Evolutionary conservation across 176 grass and related monocot genomes (phyloP).

Genomic region (Otatea glauca): DNA sequence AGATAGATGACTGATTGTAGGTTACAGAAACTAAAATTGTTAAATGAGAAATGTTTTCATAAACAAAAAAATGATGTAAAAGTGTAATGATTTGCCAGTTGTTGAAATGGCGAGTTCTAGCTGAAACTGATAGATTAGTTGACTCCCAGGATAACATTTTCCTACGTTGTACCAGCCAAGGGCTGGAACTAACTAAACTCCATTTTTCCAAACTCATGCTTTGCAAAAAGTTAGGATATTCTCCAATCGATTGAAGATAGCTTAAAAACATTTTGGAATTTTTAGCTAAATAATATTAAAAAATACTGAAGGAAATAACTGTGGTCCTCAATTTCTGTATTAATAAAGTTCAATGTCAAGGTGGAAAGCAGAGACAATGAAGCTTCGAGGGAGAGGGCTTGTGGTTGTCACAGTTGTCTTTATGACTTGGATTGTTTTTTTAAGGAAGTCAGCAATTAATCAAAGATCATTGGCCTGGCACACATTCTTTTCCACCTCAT

Average conservation of each 20-base stretch:
- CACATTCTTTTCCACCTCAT: not conserved
- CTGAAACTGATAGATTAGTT: not conserved
- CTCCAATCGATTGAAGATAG: not conserved
- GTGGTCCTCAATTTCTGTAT: not conserved
- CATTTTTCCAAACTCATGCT: not conserved
- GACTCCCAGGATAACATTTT: not conserved
- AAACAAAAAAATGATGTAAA: not conserved
- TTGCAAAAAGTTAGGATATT: not conserved
- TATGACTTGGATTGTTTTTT: not conserved
- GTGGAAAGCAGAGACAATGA: not conserved
- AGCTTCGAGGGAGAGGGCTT: not conserved
- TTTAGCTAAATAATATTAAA: not conserved
- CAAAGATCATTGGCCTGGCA: not conserved
- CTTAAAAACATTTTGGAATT: not conserved
- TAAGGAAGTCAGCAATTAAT: not conserved
- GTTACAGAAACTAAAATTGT: not conserved
- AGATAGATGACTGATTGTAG: not conserved
- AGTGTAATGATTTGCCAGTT: not conserved
- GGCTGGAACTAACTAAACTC: not conserved
- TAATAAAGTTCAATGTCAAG: not conserved
- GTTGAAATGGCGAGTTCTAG: not conserved
- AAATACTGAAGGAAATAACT: not conserved
- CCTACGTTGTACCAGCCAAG: not conserved
- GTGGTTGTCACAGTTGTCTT: not conserved
- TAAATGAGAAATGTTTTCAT: not conserved